Evolutionary conservation across 345 rosid genomes (phyloP), one percentile per base, ranked within the genome.

Genomic region (Brassica juncea): DNA sequence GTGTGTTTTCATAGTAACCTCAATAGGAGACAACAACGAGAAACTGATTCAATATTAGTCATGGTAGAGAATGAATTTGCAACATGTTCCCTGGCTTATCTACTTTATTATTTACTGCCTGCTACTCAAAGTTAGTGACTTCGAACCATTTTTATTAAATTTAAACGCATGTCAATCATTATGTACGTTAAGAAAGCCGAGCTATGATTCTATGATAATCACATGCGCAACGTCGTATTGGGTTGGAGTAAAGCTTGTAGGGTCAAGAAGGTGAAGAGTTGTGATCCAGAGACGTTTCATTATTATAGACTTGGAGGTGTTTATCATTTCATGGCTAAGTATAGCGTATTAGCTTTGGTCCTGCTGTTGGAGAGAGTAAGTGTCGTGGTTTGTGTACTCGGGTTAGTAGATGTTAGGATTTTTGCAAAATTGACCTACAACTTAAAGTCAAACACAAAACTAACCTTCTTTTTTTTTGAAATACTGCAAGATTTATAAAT

Each of bases 11-110:
- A 12, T 10, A 8, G 4, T 15, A 74, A 34, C 69, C 49, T 52
- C 42, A 14, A 23, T 87, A 8, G 30, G 61, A 76, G 75, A 86
- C 63, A 52, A 82, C 80, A 0, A 81, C 59, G 23, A 89, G 71
- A 69, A 83, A 88, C 68, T 55, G 85, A 82, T 89, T 86, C 87
- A 91, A 79, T 7, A 49, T 81, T 80, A 84, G 90, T 37, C 94
- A 89, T 54, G 0, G 91, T 87, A 4, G 91, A 88, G 81, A 93
- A 88, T 6, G 85, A 85, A 39, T 81, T 81, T 0, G 21, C 57
- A 3, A 83, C 92, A 55, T 87, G 90, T 71, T 71, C 72, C 70
- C 81, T 75, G 52, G 52, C 52, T 44, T 49, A 49, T 49, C 55
- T 49, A n/a, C 55, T 14, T 54, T 54, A 5, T 16, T 23, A 14